Conservation (phyloP, 441 rosid species). For the Erysimum cheiri region DNA sequence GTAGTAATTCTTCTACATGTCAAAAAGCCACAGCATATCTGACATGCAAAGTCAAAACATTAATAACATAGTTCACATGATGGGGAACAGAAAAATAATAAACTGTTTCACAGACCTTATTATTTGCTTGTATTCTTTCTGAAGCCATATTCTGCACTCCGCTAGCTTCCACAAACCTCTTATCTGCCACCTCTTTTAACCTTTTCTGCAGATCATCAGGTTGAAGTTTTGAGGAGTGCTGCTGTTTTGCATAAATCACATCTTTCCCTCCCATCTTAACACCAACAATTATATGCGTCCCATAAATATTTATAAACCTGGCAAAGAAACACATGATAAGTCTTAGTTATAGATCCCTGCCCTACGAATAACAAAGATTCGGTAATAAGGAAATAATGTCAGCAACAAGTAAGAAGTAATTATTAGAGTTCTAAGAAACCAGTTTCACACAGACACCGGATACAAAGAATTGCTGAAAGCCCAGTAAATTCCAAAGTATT, state of each 20-base stretch:
- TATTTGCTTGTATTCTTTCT: constrained; percentile 54
- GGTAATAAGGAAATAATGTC: neutral
- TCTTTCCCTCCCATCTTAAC: constrained; percentile 98
- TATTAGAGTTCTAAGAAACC: neutral
- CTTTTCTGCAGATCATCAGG: constrained; percentile 81
- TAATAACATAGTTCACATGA: constrained; percentile 7
- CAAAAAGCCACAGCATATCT: neutral
- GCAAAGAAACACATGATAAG: constrained; percentile 25
- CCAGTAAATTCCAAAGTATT: no score
- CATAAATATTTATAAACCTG: constrained; percentile 88
- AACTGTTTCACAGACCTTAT: constrained; percentile 61
- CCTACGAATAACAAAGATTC: neutral
- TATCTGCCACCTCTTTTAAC: constrained; percentile 90
- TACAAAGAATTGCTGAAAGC: neutral
- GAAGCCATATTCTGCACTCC: constrained; percentile 56
- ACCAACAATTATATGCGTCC: constrained; percentile 92
- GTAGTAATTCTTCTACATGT: constrained; percentile 14
- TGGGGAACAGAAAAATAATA: neutral
- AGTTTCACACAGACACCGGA: neutral
- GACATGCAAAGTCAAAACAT: neutral
- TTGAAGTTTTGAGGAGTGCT: constrained; percentile 76
- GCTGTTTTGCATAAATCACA: constrained; percentile 88
- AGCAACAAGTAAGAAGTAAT: neutral
- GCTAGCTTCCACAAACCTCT: constrained; percentile 70
- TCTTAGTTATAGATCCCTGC: constrained; percentile 3